A percentile compares a stretch with the other conserved stretches of the same genome.
phyloP scores from a whole-genome alignment of 1,284 basidiomycete species.

The Heterobasidion parviporum region DNA sequence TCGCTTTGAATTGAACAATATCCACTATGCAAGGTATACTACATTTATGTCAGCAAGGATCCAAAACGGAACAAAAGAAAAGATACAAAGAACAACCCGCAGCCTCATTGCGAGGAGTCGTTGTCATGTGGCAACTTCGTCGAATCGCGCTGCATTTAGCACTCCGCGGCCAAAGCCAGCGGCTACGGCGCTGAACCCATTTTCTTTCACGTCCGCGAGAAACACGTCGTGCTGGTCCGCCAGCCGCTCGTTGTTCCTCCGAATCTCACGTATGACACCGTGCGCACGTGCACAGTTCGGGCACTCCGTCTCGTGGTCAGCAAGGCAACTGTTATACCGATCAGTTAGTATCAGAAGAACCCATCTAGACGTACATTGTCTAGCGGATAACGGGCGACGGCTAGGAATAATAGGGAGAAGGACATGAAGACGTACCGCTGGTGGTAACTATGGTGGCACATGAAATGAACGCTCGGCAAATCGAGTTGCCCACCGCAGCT shows the following conservation, averaged over 20 bases:
- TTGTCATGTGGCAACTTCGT: conserved; percentile 4
- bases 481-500: conserved; percentile 85
- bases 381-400: neutral
- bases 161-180: conserved; percentile 74
- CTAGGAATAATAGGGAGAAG: neutral
- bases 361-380: neutral
- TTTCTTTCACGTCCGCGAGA: conserved; percentile 75
- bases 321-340: conserved; percentile 52
- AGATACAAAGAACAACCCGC: neutral
- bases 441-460: conserved; percentile 98
- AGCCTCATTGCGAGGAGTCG: neutral
- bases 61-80: neutral
- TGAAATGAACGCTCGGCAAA: conserved; percentile 91
- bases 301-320: conserved; percentile 84
- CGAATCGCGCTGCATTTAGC: conserved; percentile 31
- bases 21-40: neutral
- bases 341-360: neutral
- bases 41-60: neutral
- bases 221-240: conserved; percentile 89
- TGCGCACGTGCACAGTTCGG: conserved; percentile 82
- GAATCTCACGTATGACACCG: conserved; percentile 83
- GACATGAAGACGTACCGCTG: conserved; percentile 52
- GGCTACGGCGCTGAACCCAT: conserved; percentile 78
- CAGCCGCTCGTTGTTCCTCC: conserved; percentile 74
- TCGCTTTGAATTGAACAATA: neutral